Base-by-base conservation (phyloP, 768 basidiomycete species). In the Harrya chromipes region DNA sequence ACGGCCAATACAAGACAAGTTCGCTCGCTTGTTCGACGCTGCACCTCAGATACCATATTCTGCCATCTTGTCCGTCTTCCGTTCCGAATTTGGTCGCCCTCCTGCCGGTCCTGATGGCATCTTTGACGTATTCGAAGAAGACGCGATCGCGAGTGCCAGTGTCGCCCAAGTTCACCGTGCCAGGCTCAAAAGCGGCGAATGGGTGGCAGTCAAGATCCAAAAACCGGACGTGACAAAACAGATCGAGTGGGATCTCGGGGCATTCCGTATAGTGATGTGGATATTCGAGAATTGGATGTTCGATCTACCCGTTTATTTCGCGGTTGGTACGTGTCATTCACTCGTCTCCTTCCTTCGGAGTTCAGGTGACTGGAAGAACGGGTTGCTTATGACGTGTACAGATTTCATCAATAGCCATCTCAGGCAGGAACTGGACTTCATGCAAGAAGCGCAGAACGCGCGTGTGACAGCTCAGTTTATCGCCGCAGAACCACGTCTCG, bases 151-250 rank as follows among this genome's bases (percentile, higher is more conserved):
- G 0, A 90, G 87, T 53, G 94, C 94, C 2, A 90, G 88, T 57
- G 86, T 97, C 49, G 94, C 94, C 0, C 94, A 97, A 64, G 94
- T 97, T 0, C 94, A 97, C 63, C 77, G 78, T 39, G 94, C 94
- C 5, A 73, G 67, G n/a, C 62, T 85, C 36, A 75, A 71, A 55
- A 65, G 50, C 19, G 70, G 67, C 27, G 72, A 78, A 31, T 86
- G 85, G 80, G 93, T 97, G 2, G 94, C 94, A 0, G 94, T 97
- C 53, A 97, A 97, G 71, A 75, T 90, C 19, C 92, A 97, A 72
- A 95, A 94, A 60, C 92, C 91, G 3, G 87, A 83, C 29, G 90
- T 97, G 6, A 77, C 76, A 43, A 89, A 80, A 57, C 94, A 97
- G 70, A 85, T 88, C 72, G 83, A 89, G 54, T 91, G 85, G 81